Conservation (phyloP, 2,329 filamentous ascomycete species). For the Cyclaneusma minus region DNA sequence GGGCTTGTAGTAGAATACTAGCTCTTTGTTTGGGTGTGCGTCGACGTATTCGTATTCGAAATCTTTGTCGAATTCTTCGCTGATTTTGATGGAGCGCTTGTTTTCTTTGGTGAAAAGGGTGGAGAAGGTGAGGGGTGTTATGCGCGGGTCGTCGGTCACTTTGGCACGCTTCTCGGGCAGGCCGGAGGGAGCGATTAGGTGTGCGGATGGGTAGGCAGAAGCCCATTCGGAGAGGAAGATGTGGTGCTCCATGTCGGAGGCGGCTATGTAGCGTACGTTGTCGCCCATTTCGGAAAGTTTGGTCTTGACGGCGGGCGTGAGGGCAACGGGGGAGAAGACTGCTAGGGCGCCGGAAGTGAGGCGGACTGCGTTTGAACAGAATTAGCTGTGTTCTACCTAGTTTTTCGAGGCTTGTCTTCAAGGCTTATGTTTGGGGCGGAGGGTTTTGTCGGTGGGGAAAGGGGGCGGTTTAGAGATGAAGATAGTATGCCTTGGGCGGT, state of each 20-base stretch:
- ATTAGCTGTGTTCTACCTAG: too few species aligned
- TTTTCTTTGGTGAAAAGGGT: constrained; percentile 49
- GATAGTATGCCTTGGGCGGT: background rate
- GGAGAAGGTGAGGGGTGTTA: constrained; percentile 33
- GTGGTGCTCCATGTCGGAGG: constrained; percentile 86
- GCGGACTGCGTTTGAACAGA: constrained; percentile 43
- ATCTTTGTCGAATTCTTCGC: constrained; percentile 68
- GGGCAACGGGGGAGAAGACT: constrained; percentile 80
- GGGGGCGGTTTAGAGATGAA: background rate
- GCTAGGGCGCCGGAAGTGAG: constrained; percentile 65
- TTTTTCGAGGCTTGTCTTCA: background rate
- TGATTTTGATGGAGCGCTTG: constrained; percentile 36
- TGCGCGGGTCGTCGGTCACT: constrained; percentile 35
- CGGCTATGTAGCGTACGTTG: constrained; percentile 69
- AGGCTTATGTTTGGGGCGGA: background rate
- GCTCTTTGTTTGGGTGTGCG: constrained; percentile 67
- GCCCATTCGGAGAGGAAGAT: constrained; percentile 84
- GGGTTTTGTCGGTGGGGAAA: background rate
- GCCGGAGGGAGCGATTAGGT: constrained; percentile 68
- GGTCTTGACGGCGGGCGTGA: constrained; percentile 57
- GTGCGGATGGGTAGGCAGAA: constrained; percentile 59
- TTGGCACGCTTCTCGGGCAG: constrained; percentile 67
- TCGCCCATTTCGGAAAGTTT: constrained; percentile 52
- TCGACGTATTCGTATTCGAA: constrained; percentile 79
- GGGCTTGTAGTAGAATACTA: constrained; percentile 75